Evolutionary conservation across 768 basidiomycete species (phyloP), one percentile per base, ranked within the genome.

Genomic region (Russula foetens): DNA sequence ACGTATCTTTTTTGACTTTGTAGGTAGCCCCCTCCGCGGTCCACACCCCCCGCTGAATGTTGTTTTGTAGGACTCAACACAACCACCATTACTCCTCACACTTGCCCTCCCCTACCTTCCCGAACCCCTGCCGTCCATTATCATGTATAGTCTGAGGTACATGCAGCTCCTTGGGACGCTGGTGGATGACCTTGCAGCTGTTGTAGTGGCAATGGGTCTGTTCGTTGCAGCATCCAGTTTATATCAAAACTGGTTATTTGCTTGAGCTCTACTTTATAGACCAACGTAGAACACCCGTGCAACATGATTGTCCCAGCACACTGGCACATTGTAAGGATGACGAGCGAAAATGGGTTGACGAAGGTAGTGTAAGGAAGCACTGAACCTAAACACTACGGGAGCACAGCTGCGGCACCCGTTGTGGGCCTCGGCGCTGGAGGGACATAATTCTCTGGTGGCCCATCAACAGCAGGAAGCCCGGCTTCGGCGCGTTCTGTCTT

Each of bases 141-240:
- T 91, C 61, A 74, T 80, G 50, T 83, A 84, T 59, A 77, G 75
- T 2, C 68, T 88, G 60, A 85, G 83, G 62, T 91, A 92, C 72
- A 59, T 86, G 26, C 82, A 83, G 60, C 83, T 92, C 79, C 82
- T 79, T 8, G 79, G 81, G 1, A 68, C 81, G 26, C 80, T 91
- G 68, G 69, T 90, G 26, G 85, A 92, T 62, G 90, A 90, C 65
- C 70, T 92, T 0, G 81, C 88, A 2, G 82, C 81, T 1, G 68
- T 88, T 4, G 68, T 92, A 7, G 82, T 92, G n/a, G 87, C 84
- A 2, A 69, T 92, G 7, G 90, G 90, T 7, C 68, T 92, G 61
- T 73, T 86, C 26, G 71, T 88, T 14, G 59, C 29, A 1, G 31
- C 47, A 6, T 56, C 65, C 4, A 41, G 23, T 5, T 44, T 60